Conservation (phyloP, 169 alveolate genomes). For the Besnoitia besnoiti region DNA sequence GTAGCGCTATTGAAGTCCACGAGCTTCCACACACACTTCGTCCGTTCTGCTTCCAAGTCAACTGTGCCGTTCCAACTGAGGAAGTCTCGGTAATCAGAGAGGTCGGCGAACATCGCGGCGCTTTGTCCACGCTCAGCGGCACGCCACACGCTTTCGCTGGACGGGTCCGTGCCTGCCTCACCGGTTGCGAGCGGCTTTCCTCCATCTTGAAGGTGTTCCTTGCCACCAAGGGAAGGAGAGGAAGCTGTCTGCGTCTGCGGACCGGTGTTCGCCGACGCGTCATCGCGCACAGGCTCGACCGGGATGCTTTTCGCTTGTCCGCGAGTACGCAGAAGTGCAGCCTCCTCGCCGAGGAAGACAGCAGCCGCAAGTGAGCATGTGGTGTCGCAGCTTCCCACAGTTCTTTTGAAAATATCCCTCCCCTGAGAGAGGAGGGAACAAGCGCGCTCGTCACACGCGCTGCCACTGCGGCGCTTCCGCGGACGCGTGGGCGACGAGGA, state of each 20-base stretch:
- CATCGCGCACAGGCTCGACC: too few relatives aligned
- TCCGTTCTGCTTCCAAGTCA: background rate
- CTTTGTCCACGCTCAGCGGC: too few relatives aligned
- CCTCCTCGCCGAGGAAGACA: background rate
- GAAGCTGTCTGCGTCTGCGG: too few relatives aligned
- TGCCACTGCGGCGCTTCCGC: background rate
- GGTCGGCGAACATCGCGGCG: background rate
- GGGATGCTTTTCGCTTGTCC: background rate
- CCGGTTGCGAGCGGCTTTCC: too few relatives aligned
- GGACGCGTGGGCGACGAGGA: background rate
- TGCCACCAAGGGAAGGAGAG: too few relatives aligned
- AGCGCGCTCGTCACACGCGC: background rate
- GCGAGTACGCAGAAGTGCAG: background rate
- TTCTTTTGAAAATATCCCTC: background rate
- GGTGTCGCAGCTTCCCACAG: background rate
- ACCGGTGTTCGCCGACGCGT: too few relatives aligned
- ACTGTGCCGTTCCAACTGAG: background rate
- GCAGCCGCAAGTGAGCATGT: background rate
- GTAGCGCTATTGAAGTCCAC: constrained; percentile 5
- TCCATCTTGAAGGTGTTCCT: too few relatives aligned
- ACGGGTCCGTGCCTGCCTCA: too few relatives aligned
- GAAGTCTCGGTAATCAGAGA: background rate
- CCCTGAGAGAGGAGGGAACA: background rate
- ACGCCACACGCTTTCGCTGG: too few relatives aligned
- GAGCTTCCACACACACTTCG: constrained; percentile 24